Percentiles rank a stretch among this genome's conserved stretches.
These are phyloP conservation scores for Taiwanofungus camphoratus DNA, from an alignment of 1,284 basidiomycete species.

Conservation along the genomic window DNA sequence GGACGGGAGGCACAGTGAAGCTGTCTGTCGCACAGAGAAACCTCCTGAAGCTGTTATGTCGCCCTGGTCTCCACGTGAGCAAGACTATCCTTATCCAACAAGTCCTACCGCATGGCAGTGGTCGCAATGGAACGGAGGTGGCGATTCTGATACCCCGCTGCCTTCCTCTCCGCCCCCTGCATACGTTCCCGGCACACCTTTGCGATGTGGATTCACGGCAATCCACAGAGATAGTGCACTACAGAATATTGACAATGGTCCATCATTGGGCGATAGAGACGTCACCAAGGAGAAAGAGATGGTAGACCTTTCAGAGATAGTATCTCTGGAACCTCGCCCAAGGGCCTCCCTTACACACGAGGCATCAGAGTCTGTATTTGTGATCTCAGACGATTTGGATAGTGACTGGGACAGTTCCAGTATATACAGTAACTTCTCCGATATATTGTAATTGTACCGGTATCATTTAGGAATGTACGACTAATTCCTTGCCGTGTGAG, in stretches of 20 bases:
- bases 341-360: conserved; percentile 8
- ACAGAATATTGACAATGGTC: neutral
- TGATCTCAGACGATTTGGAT: conserved; percentile 12
- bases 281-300: neutral
- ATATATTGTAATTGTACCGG: no score
- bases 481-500: no score
- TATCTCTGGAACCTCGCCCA: neutral
- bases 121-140: neutral
- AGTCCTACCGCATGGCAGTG: conserved; percentile 6
- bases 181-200: conserved; percentile 13
- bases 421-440: conserved; percentile 8
- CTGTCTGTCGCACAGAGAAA: conserved; percentile 11
- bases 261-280: neutral
- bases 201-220: conserved; percentile 3
- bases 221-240: neutral
- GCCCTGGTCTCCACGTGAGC: conserved; percentile 25
- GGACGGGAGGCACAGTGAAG: conserved; percentile 12
- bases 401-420: conserved; percentile 8
- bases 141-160: neutral
- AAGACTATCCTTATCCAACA: conserved; percentile 17
- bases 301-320: conserved; percentile 8
- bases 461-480: no score
- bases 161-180: conserved; percentile 10
- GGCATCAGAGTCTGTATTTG: conserved; percentile 6
- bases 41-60: conserved; percentile 21